A percentile compares a stretch with the other conserved stretches of the same genome.
Evolutionary conservation across 192 early-diverging fungal genomes (phyloP).

Genomic region (Bifiguratus adelaidae): DNA sequence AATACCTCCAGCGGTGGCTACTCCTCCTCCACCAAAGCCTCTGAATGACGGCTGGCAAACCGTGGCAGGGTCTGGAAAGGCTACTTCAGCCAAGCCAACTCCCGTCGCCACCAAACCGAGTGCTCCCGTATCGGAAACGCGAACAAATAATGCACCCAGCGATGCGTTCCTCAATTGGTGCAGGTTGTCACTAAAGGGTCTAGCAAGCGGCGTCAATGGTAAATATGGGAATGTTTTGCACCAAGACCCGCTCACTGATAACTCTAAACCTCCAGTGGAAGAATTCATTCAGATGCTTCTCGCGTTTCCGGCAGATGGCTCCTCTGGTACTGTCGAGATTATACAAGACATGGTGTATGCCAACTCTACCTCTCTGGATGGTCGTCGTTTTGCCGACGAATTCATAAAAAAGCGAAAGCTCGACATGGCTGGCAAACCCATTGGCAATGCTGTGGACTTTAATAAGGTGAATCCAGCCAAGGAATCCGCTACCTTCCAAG

Average conservation of each 20-base stretch:
- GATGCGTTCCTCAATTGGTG: constrained; percentile 71
- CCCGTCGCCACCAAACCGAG: too few species aligned
- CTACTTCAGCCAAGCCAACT: constrained; percentile 3
- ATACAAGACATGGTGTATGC: constrained; percentile 69
- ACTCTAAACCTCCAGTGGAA: constrained; percentile 19
- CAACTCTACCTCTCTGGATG: constrained; percentile 60
- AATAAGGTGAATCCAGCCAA: constrained; percentile 3
- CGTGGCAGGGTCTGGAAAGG: constrained; percentile 8
- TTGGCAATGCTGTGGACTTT: constrained; percentile 2
- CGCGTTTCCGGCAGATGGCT: constrained; percentile 56
- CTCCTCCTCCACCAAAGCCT: neutral
- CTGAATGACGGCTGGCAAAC: neutral
- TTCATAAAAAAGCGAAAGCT: constrained; percentile 66
- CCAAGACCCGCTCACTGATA: neutral
- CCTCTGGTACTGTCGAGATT: constrained; percentile 55
- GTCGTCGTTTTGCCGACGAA: constrained; percentile 69
- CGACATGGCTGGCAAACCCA: constrained; percentile 35
- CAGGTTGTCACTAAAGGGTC: constrained; percentile 44
- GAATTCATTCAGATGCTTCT: constrained; percentile 73
- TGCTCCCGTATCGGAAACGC: too few species aligned
- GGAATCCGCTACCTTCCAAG: constrained; percentile 16
- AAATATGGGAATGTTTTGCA: constrained; percentile 7
- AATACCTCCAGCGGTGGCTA: neutral
- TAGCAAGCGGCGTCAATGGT: constrained; percentile 41
- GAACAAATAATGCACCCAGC: constrained; percentile 32